Percentiles rank a stretch among this genome's conserved stretches.
These are phyloP conservation scores for Citeromyces hawaiiensis DNA, from an alignment of 1,139 yeast genomes.

Conservation along the genomic window DNA sequence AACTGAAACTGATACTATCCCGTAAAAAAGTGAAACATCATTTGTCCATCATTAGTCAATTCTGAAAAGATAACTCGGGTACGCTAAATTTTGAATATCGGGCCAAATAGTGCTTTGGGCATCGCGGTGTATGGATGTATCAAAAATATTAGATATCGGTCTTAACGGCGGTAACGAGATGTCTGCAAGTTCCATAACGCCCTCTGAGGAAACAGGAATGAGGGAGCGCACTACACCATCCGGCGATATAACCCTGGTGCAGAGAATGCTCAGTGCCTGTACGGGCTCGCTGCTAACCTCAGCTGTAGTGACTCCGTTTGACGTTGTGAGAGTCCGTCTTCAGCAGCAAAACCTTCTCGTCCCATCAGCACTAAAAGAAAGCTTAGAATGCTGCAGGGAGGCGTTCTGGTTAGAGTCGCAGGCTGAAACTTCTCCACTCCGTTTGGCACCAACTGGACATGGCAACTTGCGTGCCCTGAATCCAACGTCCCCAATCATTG, in stretches of 20 bases:
- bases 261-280: slow-evolving; percentile 83
- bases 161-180: too few species aligned
- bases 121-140: too few species aligned
- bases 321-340: slow-evolving; percentile 78
- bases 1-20: too few species aligned
- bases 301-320: slow-evolving; percentile 81
- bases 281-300: slow-evolving; percentile 87
- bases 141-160: too few species aligned
- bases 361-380: slow-evolving; percentile 23
- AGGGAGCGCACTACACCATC: neutral
- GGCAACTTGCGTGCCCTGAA: neutral
- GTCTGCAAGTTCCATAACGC: too few species aligned
- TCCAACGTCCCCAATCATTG: slow-evolving; percentile 14
- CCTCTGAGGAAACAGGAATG: too few species aligned
- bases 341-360: slow-evolving; percentile 71
- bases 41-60: too few species aligned
- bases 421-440: neutral
- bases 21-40: too few species aligned
- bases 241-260: slow-evolving; percentile 29
- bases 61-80: too few species aligned
- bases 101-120: too few species aligned
- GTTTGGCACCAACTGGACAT: neutral
- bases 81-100: too few species aligned
- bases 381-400: slow-evolving; percentile 17
- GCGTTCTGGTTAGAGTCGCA: slow-evolving; percentile 20